Conservation (phyloP, 2,329 filamentous ascomycete species). For the Trichoderma brevicompactum region DNA sequence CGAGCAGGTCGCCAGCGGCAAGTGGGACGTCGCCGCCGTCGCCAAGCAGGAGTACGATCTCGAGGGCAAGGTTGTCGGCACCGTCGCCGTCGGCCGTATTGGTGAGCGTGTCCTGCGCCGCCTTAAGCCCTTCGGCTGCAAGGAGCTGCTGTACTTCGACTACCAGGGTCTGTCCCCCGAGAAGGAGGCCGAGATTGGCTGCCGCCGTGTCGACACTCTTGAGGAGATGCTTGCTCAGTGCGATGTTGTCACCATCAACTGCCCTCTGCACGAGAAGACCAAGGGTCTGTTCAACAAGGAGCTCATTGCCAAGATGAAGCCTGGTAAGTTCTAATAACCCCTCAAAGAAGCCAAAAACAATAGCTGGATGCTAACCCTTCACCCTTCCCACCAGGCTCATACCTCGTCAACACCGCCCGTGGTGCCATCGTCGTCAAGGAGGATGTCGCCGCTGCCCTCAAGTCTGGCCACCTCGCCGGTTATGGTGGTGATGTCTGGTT, state of each 20-base stretch:
- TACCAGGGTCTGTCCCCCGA: constrained; percentile 92
- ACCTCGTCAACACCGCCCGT: constrained; percentile 98
- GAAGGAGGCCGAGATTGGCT: constrained; percentile 93
- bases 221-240: constrained; percentile 95
- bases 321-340: constrained; percentile 57
- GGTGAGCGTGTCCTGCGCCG: constrained; percentile 96
- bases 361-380: neutral
- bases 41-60: constrained; percentile 99
- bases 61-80: constrained; percentile 96
- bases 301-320: constrained; percentile 98
- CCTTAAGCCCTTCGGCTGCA: constrained; percentile 98
- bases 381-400: constrained; percentile 63
- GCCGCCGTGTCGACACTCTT: constrained; percentile 82
- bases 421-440: constrained; percentile 99
- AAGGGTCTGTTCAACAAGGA: constrained; percentile 98
- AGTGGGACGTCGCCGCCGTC: constrained; percentile 94
- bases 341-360: neutral
- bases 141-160: constrained; percentile 99
- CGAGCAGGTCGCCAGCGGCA: constrained; percentile 84
- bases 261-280: constrained; percentile 98
- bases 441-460: constrained; percentile 92
- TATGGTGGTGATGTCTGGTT: constrained; percentile 94
- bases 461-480: constrained; percentile 85
- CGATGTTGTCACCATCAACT: constrained; percentile 99
- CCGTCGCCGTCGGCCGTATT: constrained; percentile 95